A percentile compares a stretch with the other conserved stretches of the same genome.
Evolutionary conservation across 2,329 filamentous ascomycete species (phyloP).

Genomic region (Cladosporium sp.): DNA sequence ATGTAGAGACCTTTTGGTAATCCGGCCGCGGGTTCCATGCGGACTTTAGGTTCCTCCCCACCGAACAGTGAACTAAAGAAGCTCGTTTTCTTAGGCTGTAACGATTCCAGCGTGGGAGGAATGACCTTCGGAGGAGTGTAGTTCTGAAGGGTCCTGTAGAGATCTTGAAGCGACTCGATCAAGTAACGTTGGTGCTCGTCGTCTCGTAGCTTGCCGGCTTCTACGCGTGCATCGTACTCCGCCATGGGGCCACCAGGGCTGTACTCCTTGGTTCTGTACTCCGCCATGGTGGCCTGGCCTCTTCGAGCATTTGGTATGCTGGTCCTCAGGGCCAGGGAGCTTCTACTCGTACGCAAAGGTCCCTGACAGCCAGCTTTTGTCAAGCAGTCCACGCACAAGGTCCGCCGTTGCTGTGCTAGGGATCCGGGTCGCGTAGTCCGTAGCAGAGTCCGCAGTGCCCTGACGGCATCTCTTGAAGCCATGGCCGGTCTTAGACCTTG

Average conservation of each 20-base stretch:
- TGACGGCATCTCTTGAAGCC: constrained; percentile 2
- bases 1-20: constrained; percentile 88
- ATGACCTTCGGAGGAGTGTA: constrained; percentile 70
- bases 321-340: neutral
- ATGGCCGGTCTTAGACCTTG: constrained; percentile 10
- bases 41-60: constrained; percentile 30
- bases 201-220: constrained; percentile 66
- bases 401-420: constrained; percentile 14
- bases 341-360: neutral
- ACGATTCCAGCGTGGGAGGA: constrained; percentile 69
- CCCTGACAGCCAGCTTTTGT: constrained; percentile 9
- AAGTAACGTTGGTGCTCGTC: constrained; percentile 90
- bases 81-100: constrained; percentile 48
- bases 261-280: constrained; percentile 22
- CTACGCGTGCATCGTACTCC: constrained; percentile 82
- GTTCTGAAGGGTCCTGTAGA: constrained; percentile 71
- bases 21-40: constrained; percentile 56
- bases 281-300: constrained; percentile 24
- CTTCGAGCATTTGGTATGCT: neutral
- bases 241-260: constrained; percentile 60
- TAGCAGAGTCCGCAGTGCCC: constrained; percentile 20
- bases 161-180: constrained; percentile 79
- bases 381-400: constrained; percentile 22
- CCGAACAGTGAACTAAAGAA: constrained; percentile 59
- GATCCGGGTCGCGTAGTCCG: constrained; percentile 12